Conservation (phyloP, 2,329 filamentous ascomycete species). For the Cladophialophora chaetospira region DNA sequence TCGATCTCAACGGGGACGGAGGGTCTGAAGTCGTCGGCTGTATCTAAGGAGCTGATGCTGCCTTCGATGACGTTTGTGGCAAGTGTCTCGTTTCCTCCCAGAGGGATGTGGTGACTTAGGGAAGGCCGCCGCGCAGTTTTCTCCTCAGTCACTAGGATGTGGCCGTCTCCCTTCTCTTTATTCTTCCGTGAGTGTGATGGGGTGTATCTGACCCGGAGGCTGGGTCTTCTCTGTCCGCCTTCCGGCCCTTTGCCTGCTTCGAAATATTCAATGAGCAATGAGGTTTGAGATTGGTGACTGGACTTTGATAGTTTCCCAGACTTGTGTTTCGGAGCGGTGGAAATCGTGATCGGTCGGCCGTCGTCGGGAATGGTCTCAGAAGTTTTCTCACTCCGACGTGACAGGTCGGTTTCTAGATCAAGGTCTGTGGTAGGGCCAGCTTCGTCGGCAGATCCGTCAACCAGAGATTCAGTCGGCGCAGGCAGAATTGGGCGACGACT, state of each 20-base stretch:
- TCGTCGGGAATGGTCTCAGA: conserved; percentile 55
- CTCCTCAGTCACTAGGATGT: conserved; percentile 83
- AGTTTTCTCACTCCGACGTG: conserved; percentile 53
- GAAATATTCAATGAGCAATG: conserved; percentile 91
- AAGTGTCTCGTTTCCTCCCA: conserved; percentile 46
- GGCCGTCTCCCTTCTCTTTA: conserved; percentile 60
- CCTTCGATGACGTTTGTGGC: conserved; percentile 58
- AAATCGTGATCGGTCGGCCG: conserved; percentile 83
- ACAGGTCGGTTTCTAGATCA: conserved; percentile 51
- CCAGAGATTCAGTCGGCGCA: conserved; percentile 51
- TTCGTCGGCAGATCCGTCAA: conserved; percentile 44
- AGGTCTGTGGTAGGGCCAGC: conserved; percentile 48
- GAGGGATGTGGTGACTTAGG: conserved; percentile 67
- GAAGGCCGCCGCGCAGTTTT: conserved; percentile 72
- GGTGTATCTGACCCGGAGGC: conserved; percentile 77
- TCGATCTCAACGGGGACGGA: conserved; percentile 82
- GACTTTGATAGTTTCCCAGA: conserved; percentile 58
- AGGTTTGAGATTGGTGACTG: conserved; percentile 74
- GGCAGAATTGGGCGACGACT: conserved; percentile 52
- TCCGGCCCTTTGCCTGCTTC: conserved; percentile 70
- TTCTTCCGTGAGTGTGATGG: conserved; percentile 65
- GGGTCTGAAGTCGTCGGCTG: conserved; percentile 67
- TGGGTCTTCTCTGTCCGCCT: conserved; percentile 69
- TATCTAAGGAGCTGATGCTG: conserved; percentile 74
- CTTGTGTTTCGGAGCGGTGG: conserved; percentile 69